Evolutionary conservation across 495 filamentous ascomycete species (phyloP).

Genomic region (Daldinia concentrica): DNA sequence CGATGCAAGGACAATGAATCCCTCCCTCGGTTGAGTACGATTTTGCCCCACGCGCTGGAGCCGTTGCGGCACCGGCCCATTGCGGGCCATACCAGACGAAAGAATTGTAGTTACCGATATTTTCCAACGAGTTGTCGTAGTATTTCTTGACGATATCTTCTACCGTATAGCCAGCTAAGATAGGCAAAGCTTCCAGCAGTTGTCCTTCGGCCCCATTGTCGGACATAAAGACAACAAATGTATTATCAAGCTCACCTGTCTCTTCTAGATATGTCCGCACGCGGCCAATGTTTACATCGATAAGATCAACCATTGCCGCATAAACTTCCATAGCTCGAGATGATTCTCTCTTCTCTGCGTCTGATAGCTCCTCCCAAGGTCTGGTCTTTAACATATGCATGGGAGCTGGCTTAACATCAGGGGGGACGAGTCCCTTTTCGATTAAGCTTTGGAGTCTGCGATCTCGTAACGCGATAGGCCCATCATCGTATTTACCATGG

Average conservation of each 20-base stretch:
- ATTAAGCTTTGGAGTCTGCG: slow-evolving; percentile 62
- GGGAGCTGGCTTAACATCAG: slow-evolving; percentile 62
- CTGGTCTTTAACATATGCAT: slow-evolving; percentile 64
- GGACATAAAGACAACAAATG: slow-evolving; percentile 70
- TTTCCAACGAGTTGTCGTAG: slow-evolving; percentile 69
- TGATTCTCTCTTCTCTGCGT: slow-evolving; percentile 62
- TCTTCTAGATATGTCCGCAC: slow-evolving; percentile 64
- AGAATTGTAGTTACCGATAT: slow-evolving; percentile 67
- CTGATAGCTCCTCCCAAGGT: slow-evolving; percentile 61
- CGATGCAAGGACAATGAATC: slow-evolving; percentile 66
- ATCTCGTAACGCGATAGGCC: slow-evolving; percentile 62
- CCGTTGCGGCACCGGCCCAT: slow-evolving; percentile 71
- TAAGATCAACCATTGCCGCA: slow-evolving; percentile 71
- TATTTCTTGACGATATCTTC: slow-evolving; percentile 66
- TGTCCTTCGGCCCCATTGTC: slow-evolving; percentile 74
- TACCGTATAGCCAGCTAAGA: slow-evolving; percentile 55
- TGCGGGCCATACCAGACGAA: slow-evolving; percentile 72
- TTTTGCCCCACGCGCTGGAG: slow-evolving; percentile 69
- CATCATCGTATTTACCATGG: slow-evolving; percentile 65
- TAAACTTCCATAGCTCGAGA: slow-evolving; percentile 67
- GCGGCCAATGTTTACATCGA: slow-evolving; percentile 68
- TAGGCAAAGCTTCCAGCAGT: slow-evolving; percentile 66
- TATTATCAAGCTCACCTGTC: slow-evolving; percentile 70
- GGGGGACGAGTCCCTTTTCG: slow-evolving; percentile 59
- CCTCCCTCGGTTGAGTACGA: slow-evolving; percentile 71